These are phyloP conservation scores for Neobulgaria alba DNA, from an alignment of 2,329 filamentous ascomycete species.

Conservation along the genomic window DNA sequence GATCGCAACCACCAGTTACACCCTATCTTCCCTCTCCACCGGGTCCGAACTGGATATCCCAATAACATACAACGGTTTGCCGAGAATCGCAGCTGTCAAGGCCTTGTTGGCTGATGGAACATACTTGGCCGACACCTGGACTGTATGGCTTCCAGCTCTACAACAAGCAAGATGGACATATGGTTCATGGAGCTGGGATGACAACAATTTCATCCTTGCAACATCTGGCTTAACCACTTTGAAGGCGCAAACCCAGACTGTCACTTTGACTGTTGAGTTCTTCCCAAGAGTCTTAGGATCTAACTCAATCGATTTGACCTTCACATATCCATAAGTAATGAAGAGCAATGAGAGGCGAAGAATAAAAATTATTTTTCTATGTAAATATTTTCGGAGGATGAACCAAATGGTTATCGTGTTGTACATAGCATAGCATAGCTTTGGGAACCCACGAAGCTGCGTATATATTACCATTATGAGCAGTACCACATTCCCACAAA, in stretches of 20 bases:
- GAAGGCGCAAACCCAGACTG: constrained; percentile 34
- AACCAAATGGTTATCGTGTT: too few species aligned
- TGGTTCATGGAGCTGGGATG: constrained; percentile 41
- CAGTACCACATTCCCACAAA: too few species aligned
- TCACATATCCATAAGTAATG: constrained; percentile 20
- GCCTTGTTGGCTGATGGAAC: constrained; percentile 39
- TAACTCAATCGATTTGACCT: constrained; percentile 41
- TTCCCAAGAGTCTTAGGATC: constrained; percentile 39
- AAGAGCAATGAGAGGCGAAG: neutral
- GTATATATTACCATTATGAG: too few species aligned
- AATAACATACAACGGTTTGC: constrained; percentile 42
- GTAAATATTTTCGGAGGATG: neutral
- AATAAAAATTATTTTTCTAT: neutral
- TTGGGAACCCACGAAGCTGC: too few species aligned
- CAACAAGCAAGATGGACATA: constrained; percentile 44
- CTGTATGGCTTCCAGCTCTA: constrained; percentile 41
- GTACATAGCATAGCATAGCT: too few species aligned
- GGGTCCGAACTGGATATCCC: constrained; percentile 36
- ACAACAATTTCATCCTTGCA: constrained; percentile 37
- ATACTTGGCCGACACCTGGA: constrained; percentile 49
- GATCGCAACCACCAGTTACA: constrained; percentile 9
- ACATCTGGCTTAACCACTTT: constrained; percentile 38
- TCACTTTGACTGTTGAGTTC: constrained; percentile 44
- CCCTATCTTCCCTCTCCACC: constrained; percentile 5
- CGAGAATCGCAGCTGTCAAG: constrained; percentile 42